Conservation (phyloP, 2,329 filamentous ascomycete species). For the Fusarium sp. region DNA sequence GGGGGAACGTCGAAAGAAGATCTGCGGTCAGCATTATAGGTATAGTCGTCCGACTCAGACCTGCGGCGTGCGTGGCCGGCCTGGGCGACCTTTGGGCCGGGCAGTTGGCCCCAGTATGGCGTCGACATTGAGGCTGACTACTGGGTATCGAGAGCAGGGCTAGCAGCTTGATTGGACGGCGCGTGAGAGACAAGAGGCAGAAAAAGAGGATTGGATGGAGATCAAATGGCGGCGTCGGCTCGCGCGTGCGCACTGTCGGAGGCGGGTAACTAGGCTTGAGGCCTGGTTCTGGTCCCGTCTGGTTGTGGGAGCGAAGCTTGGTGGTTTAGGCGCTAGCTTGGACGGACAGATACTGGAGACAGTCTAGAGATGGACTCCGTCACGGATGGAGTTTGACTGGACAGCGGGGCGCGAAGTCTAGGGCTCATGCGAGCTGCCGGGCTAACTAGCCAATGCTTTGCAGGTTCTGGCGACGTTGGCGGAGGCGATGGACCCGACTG, state of each 20-base stretch:
- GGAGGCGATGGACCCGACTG: conserved; percentile 7
- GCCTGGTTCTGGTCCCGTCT: conserved; percentile 7
- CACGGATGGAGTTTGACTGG: conserved; percentile 27
- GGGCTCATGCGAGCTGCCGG: conserved; percentile 42
- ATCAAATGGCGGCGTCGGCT: conserved; percentile 27
- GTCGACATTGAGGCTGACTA: conserved; percentile 56
- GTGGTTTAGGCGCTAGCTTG: conserved; percentile 36
- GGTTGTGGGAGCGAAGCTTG: conserved; percentile 26
- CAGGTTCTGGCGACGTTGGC: conserved; percentile 38
- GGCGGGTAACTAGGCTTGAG: conserved; percentile 32
- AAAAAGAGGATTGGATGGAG: conserved; percentile 11
- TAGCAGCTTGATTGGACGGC: conserved; percentile 44
- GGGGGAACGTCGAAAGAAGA: conserved; percentile 52
- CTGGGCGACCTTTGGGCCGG: conserved; percentile 58
- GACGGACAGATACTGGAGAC: background rate
- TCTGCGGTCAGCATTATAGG: conserved; percentile 49
- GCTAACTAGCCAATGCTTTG: conserved; percentile 57
- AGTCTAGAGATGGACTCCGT: conserved; percentile 9
- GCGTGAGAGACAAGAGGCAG: conserved; percentile 17
- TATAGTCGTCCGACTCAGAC: conserved; percentile 47
- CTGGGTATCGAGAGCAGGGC: conserved; percentile 19
- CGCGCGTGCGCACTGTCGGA: conserved; percentile 31
- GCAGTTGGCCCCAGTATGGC: conserved; percentile 71
- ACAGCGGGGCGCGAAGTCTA: conserved; percentile 38
- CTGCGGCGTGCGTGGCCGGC: conserved; percentile 51